Conservation (phyloP, 2,329 filamentous ascomycete species). For the Phaeosphaeriaceae sp. region DNA sequence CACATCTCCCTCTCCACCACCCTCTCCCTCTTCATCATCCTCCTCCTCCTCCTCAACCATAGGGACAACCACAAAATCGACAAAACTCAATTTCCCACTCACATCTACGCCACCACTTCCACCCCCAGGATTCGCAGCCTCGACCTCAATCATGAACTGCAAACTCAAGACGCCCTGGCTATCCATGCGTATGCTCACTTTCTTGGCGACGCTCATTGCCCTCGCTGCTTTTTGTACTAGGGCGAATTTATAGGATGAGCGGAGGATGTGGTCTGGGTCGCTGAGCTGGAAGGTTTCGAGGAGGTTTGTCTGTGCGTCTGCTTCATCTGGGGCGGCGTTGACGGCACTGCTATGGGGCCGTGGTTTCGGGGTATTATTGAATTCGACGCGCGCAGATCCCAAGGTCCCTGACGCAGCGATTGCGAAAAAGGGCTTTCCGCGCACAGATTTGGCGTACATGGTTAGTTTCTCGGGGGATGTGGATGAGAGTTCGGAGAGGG, state of each 20-base stretch:
- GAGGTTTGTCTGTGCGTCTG: constrained; percentile 48
- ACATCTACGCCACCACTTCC: constrained; percentile 52
- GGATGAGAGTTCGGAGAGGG: constrained; percentile 71
- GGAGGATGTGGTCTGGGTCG: constrained; percentile 30
- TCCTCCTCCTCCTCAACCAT: constrained; percentile 68
- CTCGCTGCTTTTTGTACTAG: constrained; percentile 84
- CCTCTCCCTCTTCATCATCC: constrained; percentile 54
- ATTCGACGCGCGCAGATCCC: constrained; percentile 68
- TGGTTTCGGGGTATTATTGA: constrained; percentile 55
- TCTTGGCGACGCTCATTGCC: constrained; percentile 92
- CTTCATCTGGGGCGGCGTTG: constrained; percentile 10
- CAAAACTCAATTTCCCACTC: constrained; percentile 72
- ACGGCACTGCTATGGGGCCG: constrained; percentile 29
- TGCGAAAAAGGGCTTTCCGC: constrained; percentile 70
- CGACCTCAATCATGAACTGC: constrained; percentile 95
- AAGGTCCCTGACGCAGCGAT: constrained; percentile 71
- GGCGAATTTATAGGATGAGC: constrained; percentile 82
- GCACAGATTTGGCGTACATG: constrained; percentile 54
- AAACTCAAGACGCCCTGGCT: constrained; percentile 88
- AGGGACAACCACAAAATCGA: constrained; percentile 85
- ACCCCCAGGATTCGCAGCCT: constrained; percentile 44
- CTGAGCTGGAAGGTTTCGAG: constrained; percentile 77
- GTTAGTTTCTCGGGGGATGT: constrained; percentile 78
- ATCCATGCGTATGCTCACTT: constrained; percentile 90
- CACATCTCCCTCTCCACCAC: constrained; percentile 16